phyloP scores from a whole-genome alignment of 1,139 yeast species.

The Meyerozyma smithsonii region DNA sequence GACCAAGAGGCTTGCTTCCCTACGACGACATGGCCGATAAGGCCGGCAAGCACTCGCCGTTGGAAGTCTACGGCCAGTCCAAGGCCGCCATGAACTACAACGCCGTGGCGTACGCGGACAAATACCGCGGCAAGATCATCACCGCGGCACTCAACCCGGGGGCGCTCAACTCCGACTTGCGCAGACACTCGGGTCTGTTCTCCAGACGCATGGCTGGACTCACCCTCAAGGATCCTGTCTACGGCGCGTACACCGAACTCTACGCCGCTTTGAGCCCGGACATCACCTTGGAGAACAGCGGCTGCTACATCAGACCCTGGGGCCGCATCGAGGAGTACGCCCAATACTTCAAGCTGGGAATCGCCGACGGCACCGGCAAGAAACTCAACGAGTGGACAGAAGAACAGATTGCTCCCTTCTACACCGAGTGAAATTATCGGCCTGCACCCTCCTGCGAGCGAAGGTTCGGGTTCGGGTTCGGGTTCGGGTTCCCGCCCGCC shows the following conservation, averaged over 20 bases:
- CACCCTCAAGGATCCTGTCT: background rate
- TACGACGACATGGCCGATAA: slow-evolving; percentile 31
- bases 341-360: background rate
- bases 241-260: slow-evolving; percentile 21
- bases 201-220: background rate
- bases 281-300: slow-evolving; percentile 7
- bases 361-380: background rate
- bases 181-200: slow-evolving; percentile 18
- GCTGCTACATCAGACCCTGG: slow-evolving; percentile 1
- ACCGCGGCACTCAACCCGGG: slow-evolving; percentile 48
- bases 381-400: slow-evolving; percentile 2
- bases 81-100: slow-evolving; percentile 43
- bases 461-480: too few relatives aligned
- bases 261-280: slow-evolving; percentile 21
- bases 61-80: slow-evolving; percentile 38
- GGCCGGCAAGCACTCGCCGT: slow-evolving; percentile 6
- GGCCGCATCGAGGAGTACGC: background rate
- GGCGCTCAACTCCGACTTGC: slow-evolving; percentile 34
- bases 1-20: slow-evolving; percentile 30
- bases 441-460: too few relatives aligned
- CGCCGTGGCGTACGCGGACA: slow-evolving; percentile 36
- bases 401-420: background rate
- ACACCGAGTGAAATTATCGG: too few relatives aligned
- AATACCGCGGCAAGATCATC: slow-evolving; percentile 26
- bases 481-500: too few relatives aligned